These are phyloP conservation scores for Lathyrus tuberosus DNA, from an alignment of 306 rosid species.

Conservation along the genomic window DNA sequence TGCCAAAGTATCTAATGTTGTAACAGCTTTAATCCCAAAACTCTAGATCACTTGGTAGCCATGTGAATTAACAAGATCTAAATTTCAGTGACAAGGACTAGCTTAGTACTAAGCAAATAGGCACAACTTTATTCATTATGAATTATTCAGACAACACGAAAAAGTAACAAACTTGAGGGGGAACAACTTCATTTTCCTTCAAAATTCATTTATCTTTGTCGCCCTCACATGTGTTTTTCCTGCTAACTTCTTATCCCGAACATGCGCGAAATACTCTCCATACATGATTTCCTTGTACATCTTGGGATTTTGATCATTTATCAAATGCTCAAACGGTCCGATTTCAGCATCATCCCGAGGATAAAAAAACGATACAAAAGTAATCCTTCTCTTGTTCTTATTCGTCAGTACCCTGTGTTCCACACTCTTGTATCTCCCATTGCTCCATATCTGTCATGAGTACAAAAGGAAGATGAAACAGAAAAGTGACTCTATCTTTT, in stretches of 20 bases:
- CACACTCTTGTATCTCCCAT: slow-evolving; percentile 49
- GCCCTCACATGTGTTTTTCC: slow-evolving; percentile 40
- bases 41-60: no score
- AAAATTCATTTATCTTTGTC: slow-evolving; percentile 16
- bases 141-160: neutral
- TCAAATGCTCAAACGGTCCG: slow-evolving; percentile 35
- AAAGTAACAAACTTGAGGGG: neutral
- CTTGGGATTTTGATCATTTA: slow-evolving; percentile 32
- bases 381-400: slow-evolving; percentile 32
- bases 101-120: no score
- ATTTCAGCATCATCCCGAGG: slow-evolving; percentile 41
- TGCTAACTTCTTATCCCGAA: slow-evolving; percentile 32
- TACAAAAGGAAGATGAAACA: neutral
- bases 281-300: slow-evolving; percentile 42
- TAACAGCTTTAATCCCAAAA: neutral
- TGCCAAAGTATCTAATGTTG: neutral
- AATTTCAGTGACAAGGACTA: no score
- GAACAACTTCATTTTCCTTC: neutral
- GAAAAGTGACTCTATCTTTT: neutral
- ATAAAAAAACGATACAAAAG: slow-evolving; percentile 32
- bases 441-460: slow-evolving; percentile 46
- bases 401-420: slow-evolving; percentile 50
- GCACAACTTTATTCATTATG: no score
- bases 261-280: slow-evolving; percentile 46
- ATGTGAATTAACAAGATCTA: no score